A percentile compares a stretch with the other conserved stretches of the same genome.
Evolutionary conservation across 768 basidiomycete species (phyloP).

Genomic region (Pilatotrama ljubarskyi): DNA sequence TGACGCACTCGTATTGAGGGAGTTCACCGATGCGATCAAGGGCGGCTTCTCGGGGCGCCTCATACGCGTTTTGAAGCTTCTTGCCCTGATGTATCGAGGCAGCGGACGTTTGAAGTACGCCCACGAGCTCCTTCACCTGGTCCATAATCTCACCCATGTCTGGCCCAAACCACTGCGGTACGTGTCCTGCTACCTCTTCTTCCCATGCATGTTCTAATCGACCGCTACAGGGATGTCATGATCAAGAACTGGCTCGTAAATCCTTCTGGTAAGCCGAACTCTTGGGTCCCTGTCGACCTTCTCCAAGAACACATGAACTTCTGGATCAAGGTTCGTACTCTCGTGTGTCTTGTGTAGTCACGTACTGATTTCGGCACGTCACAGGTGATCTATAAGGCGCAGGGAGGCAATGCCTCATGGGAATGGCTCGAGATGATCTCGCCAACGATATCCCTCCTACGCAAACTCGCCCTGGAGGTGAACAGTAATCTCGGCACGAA

Average conservation of each 20-base stretch:
- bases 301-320: slow-evolving; percentile 38
- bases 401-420: slow-evolving; percentile 37
- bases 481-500: not conserved
- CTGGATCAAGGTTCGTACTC: slow-evolving; percentile 34
- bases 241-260: slow-evolving; percentile 38
- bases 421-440: slow-evolving; percentile 36
- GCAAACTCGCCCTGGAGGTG: not conserved
- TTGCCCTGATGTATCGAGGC: slow-evolving; percentile 33
- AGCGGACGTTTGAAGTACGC: slow-evolving; percentile 38
- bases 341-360: too few species aligned
- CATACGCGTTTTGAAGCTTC: slow-evolving; percentile 30
- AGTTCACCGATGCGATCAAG: slow-evolving; percentile 34
- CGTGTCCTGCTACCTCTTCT: not conserved
- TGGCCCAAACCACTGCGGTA: slow-evolving; percentile 31
- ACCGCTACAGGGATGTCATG: slow-evolving; percentile 31
- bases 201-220: too few species aligned
- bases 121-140: slow-evolving; percentile 31
- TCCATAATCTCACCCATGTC: slow-evolving; percentile 31
- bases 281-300: slow-evolving; percentile 32
- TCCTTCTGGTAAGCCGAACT: slow-evolving; percentile 25
- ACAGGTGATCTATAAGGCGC: slow-evolving; percentile 33
- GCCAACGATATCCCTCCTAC: slow-evolving; percentile 26
- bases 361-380: too few species aligned
- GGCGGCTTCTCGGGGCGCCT: slow-evolving; percentile 34
- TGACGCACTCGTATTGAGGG: slow-evolving; percentile 31